These are phyloP conservation scores for Leishmania aethiopica DNA, from an alignment of 208 protist species.

Conservation along the genomic window DNA sequence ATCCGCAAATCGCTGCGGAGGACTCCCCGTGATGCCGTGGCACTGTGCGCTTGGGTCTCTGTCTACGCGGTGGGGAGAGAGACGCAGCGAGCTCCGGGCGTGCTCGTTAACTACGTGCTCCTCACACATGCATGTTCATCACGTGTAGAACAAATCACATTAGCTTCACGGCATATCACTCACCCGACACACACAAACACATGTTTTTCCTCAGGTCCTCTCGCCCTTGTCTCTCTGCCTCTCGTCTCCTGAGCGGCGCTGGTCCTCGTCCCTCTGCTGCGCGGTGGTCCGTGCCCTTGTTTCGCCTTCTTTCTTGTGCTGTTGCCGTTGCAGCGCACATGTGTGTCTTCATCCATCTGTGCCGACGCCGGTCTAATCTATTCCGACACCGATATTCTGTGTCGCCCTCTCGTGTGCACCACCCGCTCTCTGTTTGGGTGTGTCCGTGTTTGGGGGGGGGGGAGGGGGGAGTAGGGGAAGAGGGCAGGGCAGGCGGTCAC, in stretches of 20 bases:
- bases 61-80: not conserved
- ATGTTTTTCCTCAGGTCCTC: too few species aligned
- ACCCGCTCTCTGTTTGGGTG: not conserved
- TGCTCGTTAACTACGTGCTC: not conserved
- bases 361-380: not conserved
- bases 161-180: too few species aligned
- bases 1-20: not conserved
- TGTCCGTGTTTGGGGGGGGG: not conserved
- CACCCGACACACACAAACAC: too few species aligned
- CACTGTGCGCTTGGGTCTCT: not conserved
- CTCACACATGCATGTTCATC: not conserved
- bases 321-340: not conserved
- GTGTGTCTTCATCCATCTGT: not conserved
- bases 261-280: too few species aligned
- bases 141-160: too few species aligned
- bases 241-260: too few species aligned
- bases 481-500: too few species aligned
- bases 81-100: not conserved
- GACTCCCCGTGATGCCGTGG: not conserved
- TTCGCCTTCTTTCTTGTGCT: not conserved
- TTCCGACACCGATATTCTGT: not conserved
- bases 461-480: too few species aligned
- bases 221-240: too few species aligned
- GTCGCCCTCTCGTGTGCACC: not conserved
- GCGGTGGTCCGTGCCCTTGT: too few species aligned